Conservation (phyloP, 75 land plant species). For the Ceratopteris richardii region DNA sequence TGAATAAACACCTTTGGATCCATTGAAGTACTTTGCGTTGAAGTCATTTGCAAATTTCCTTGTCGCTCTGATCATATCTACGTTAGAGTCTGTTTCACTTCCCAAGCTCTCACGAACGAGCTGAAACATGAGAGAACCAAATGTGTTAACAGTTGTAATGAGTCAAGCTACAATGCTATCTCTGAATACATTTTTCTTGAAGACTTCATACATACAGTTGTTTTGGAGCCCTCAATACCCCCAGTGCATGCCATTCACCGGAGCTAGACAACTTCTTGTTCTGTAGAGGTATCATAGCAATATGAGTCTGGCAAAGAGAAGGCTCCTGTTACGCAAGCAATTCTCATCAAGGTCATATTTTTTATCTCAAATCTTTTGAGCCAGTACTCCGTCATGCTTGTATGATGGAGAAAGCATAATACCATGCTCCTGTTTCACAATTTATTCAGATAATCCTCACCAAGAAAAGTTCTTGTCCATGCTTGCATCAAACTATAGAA, state of each 20-base stretch:
- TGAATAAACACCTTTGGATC: constrained; percentile 19
- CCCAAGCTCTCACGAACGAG: constrained; percentile 31
- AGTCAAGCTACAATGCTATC: no score
- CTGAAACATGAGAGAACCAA: no score
- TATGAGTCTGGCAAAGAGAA: constrained; percentile 27
- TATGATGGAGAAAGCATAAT: no score
- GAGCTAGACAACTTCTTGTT: constrained; percentile 21
- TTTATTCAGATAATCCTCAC: constrained; percentile 3
- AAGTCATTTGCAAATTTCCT: constrained; percentile 16
- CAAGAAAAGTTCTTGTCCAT: constrained; percentile 29
- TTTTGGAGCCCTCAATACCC: constrained; percentile 25
- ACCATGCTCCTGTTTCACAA: no score
- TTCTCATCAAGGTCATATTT: no score
- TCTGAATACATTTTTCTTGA: no score
- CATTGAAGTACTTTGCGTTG: constrained; percentile 21
- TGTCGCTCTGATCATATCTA: constrained; percentile 32
- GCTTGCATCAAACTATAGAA: constrained; percentile 13
- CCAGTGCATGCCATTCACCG: constrained; percentile 13
- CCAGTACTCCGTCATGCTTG: no score
- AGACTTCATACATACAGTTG: constrained; percentile 2
- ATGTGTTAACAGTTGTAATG: no score
- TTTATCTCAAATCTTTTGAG: no score
- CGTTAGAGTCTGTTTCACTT: constrained; percentile 8
- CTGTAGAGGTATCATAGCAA: constrained; percentile 20
- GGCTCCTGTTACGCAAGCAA: constrained; percentile 11